Base-by-base conservation (phyloP, 371 early-diverging fungal species). In the Amoeboaphelidium protococcarum region DNA sequence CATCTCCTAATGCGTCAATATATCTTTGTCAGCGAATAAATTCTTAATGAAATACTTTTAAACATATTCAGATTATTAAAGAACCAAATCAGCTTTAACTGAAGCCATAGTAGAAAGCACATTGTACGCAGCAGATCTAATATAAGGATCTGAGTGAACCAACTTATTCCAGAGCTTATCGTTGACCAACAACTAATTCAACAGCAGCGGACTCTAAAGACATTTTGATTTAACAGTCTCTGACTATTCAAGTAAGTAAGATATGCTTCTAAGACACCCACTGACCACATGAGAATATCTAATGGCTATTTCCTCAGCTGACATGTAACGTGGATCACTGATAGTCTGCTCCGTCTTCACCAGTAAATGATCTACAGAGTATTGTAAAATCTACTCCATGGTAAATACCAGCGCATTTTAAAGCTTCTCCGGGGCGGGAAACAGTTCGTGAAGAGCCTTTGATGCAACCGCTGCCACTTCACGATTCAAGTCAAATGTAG, bases 1-100 rank as follows among this genome's bases (percentile, higher is more conserved):
- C 64, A 79, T 3, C 65, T 78, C 57, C 61, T 61, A 23, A 73
- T 63, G 46, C 66, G 56, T 47, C 63, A 52, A 20, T 4, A 62
- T 58, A 31, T 68, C 69, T 41, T 56, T 59, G n/a, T 69, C 69
- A 13, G 42, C 19, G 47, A 69, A 69, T 21, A 49, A 55, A 23
- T 59, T 57, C 13, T 51, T 51, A 3, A 61, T 46, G 41, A 62
- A 66, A 1, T 27, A 25, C 0, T 45, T 22, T 24, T 50, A 31
- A 13, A n/a, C n/a, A n/a, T n/a, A n/a, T n/a, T n/a, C n/a, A n/a
- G n/a, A n/a, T n/a, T n/a, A n/a, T n/a, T n/a, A n/a, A n/a, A n/a
- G n/a, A n/a, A n/a, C n/a, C n/a, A n/a, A n/a, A n/a, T n/a, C n/a
- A n/a, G n/a, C n/a, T n/a, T n/a, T n/a, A n/a, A n/a, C n/a, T n/a